phyloP scores from a whole-genome alignment of 2,329 filamentous ascomycete genomes.

The Penicillium fuscoglaucum region DNA sequence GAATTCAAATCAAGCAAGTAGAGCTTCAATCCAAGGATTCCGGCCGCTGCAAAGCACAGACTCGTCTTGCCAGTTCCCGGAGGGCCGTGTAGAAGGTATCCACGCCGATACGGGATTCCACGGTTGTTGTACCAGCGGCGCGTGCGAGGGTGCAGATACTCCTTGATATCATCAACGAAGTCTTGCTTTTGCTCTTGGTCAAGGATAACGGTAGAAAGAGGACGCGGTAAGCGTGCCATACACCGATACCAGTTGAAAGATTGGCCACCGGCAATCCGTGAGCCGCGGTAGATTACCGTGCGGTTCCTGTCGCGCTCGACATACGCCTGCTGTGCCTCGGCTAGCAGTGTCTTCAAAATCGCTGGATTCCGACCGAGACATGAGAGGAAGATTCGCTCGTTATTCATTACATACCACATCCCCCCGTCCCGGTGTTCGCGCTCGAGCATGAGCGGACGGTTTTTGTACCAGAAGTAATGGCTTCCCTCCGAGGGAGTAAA shows the following conservation, averaged over 20 bases:
- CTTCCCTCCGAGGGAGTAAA: slow-evolving; percentile 69
- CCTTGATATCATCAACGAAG: slow-evolving; percentile 57
- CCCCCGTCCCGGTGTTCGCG: slow-evolving; percentile 27
- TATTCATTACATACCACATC: slow-evolving; percentile 21
- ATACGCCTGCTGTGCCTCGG: slow-evolving; percentile 39
- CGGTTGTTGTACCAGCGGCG: slow-evolving; percentile 75
- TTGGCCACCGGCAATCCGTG: slow-evolving; percentile 20
- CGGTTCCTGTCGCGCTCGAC: slow-evolving; percentile 38
- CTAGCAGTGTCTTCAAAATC: slow-evolving; percentile 37
- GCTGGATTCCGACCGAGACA: slow-evolving; percentile 38
- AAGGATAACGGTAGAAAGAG: slow-evolving; percentile 57
- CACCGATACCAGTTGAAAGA: slow-evolving; percentile 37
- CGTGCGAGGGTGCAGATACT: slow-evolving; percentile 55
- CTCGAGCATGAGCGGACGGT: slow-evolving; percentile 50
- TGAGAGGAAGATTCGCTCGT: slow-evolving; percentile 37
- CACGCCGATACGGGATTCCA: slow-evolving; percentile 81
- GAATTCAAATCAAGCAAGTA: slow-evolving; percentile 72
- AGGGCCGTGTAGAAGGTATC: slow-evolving; percentile 78
- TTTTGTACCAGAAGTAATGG: slow-evolving; percentile 68
- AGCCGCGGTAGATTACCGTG: slow-evolving; percentile 43
- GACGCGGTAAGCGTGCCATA: slow-evolving; percentile 50
- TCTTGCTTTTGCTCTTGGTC: slow-evolving; percentile 51
- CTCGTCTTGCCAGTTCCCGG: slow-evolving; percentile 79
- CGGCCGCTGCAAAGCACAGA: slow-evolving; percentile 68
- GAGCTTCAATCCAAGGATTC: slow-evolving; percentile 68